These are phyloP conservation scores for Pachyrhizus erosus DNA, from an alignment of 306 rosid genomes.

Conservation along the genomic window DNA sequence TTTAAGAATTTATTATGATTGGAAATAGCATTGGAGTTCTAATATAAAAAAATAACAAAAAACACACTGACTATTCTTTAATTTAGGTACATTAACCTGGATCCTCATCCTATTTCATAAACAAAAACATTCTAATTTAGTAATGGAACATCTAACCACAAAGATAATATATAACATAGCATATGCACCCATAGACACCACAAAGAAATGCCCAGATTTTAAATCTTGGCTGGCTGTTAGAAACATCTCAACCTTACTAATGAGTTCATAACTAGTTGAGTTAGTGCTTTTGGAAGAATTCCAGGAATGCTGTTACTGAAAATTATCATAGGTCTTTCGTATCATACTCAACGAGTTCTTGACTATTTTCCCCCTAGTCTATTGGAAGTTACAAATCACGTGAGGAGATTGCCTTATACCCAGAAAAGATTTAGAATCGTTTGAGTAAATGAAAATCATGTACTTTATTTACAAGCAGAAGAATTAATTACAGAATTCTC, in stretches of 20 bases:
- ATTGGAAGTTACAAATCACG: neutral
- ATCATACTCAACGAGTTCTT: conserved; percentile 1
- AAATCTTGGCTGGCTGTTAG: neutral
- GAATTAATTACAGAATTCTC: neutral
- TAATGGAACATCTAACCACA: conserved; percentile 3
- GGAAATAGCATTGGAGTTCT: neutral
- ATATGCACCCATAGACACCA: neutral
- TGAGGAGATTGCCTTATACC: neutral
- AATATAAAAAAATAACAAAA: neutral
- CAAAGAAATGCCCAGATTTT: neutral
- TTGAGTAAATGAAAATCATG: neutral
- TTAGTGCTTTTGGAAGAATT: neutral
- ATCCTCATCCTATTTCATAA: neutral
- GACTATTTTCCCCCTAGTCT: neutral
- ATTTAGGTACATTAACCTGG: neutral
- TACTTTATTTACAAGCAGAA: neutral
- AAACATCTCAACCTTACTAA: neutral
- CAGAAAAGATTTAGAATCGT: neutral
- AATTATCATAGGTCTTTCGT: neutral
- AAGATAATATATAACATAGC: neutral
- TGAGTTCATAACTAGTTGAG: neutral
- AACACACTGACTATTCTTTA: neutral
- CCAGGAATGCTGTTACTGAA: neutral
- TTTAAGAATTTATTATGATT: neutral
- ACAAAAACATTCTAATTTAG: neutral